Evolutionary conservation across 2,329 filamentous ascomycete genomes (phyloP).

Genomic region (Orbilia brochopaga): DNA sequence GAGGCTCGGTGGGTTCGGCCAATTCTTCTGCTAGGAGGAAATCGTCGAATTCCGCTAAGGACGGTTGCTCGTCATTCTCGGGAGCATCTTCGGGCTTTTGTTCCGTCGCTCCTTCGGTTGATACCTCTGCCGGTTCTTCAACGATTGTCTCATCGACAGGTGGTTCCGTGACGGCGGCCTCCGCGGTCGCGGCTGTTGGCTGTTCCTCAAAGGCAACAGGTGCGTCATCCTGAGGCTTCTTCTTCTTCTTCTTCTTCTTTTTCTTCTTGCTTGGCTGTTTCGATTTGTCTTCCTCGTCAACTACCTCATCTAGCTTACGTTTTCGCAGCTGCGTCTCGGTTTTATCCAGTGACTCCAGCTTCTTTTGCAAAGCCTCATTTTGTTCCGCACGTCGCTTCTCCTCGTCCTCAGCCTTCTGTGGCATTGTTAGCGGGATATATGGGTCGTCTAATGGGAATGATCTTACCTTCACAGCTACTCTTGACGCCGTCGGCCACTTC

Average conservation of each 20-base stretch:
- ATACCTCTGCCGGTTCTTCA: slow-evolving; percentile 33
- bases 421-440: slow-evolving; percentile 13
- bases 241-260: slow-evolving; percentile 51
- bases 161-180: neutral
- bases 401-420: slow-evolving; percentile 47
- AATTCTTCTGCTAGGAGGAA: slow-evolving; percentile 32
- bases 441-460: neutral
- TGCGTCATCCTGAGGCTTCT: slow-evolving; percentile 44
- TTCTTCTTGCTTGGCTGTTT: slow-evolving; percentile 49
- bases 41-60: slow-evolving; percentile 24
- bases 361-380: slow-evolving; percentile 42
- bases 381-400: slow-evolving; percentile 43
- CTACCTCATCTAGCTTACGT: slow-evolving; percentile 45
- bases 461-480: slow-evolving; percentile 35
- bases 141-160: slow-evolving; percentile 7
- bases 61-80: neutral
- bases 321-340: slow-evolving; percentile 41
- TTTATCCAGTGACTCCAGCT: slow-evolving; percentile 42
- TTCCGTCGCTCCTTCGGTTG: slow-evolving; percentile 1
- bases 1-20: slow-evolving; percentile 22
- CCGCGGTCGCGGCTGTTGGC: slow-evolving; percentile 6
- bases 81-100: slow-evolving; percentile 18
- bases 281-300: slow-evolving; percentile 45
- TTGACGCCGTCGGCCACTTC: slow-evolving; percentile 38
- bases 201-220: slow-evolving; percentile 43